Evolutionary conservation across 768 basidiomycete genomes (phyloP).

Genomic region (Trametes cubensis): DNA sequence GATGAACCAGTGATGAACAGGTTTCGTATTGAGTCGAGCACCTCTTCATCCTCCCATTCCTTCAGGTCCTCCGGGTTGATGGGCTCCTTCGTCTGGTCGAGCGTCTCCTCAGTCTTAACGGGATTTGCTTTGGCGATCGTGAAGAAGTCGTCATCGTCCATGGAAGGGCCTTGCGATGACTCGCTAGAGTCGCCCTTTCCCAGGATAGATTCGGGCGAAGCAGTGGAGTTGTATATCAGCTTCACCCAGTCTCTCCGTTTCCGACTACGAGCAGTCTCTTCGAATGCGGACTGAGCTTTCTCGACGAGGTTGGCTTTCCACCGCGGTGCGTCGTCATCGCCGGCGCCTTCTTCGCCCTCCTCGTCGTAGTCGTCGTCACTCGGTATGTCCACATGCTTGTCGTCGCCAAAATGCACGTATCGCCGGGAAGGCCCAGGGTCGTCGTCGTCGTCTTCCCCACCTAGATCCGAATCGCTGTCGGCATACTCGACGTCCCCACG

Average conservation of each 20-base stretch:
- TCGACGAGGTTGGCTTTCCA: conserved; percentile 75
- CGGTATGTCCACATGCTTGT: conserved; percentile 50
- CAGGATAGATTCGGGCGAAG: conserved; percentile 67
- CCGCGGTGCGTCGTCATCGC: conserved; percentile 51
- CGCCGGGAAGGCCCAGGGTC: conserved; percentile 21
- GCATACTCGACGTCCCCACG: conserved; percentile 62
- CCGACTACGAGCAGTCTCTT: conserved; percentile 39
- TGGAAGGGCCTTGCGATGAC: conserved; percentile 34
- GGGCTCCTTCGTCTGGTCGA: conserved; percentile 72
- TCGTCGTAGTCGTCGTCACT: conserved; percentile 50
- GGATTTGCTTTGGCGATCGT: conserved; percentile 47
- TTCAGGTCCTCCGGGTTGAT: conserved; percentile 54
- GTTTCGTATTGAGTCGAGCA: conserved; percentile 82
- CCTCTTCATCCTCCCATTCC: conserved; percentile 83
- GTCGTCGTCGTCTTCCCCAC: conserved; percentile 44
- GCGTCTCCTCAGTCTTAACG: conserved; percentile 47
- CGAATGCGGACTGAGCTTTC: conserved; percentile 50
- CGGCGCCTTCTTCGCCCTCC: conserved; percentile 33
- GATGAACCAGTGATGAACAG: conserved; percentile 86
- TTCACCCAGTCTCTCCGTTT: conserved; percentile 78
- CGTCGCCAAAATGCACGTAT: conserved; percentile 50
- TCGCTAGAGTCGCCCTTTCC: conserved; percentile 1
- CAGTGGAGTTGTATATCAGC: conserved; percentile 76
- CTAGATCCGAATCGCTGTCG: conserved; percentile 79
- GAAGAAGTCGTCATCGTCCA: conserved; percentile 77